phyloP scores from a whole-genome alignment of 116 monocot species.

The Iris pallida region DNA sequence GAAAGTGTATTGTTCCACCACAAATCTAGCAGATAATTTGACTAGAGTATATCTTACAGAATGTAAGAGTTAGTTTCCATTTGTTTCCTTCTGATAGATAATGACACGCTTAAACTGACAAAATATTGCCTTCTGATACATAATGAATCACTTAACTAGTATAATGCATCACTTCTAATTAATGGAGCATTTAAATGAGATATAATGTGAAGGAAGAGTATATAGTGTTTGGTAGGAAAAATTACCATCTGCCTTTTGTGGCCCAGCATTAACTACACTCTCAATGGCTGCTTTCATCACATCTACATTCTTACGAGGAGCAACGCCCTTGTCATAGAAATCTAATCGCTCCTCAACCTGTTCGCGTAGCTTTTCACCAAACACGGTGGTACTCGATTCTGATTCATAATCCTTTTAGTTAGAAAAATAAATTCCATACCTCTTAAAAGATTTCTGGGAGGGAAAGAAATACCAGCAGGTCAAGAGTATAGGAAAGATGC shows the following conservation, averaged over 20 bases:
- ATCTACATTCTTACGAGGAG: slow-evolving; percentile 89
- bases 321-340: slow-evolving; percentile 93
- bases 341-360: slow-evolving; percentile 94
- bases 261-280: slow-evolving; percentile 6
- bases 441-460: not conserved
- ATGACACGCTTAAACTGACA: not conserved
- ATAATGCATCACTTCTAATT: not conserved
- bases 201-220: not conserved
- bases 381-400: slow-evolving; percentile 61
- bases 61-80: not conserved
- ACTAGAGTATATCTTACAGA: not conserved
- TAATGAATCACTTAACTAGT: not conserved
- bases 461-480: not conserved
- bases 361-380: slow-evolving; percentile 79
- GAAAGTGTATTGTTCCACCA: not conserved
- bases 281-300: slow-evolving; percentile 93
- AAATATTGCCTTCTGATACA: not conserved
- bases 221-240: not conserved
- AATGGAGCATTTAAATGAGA: not conserved
- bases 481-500: not conserved
- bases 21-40: not conserved
- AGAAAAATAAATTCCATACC: not conserved
- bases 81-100: not conserved
- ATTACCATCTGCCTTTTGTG: slow-evolving; percentile 29
- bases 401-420: not conserved